Conservation (phyloP, 176 grass and related monocot species). For the Cymbopogon citratus region DNA sequence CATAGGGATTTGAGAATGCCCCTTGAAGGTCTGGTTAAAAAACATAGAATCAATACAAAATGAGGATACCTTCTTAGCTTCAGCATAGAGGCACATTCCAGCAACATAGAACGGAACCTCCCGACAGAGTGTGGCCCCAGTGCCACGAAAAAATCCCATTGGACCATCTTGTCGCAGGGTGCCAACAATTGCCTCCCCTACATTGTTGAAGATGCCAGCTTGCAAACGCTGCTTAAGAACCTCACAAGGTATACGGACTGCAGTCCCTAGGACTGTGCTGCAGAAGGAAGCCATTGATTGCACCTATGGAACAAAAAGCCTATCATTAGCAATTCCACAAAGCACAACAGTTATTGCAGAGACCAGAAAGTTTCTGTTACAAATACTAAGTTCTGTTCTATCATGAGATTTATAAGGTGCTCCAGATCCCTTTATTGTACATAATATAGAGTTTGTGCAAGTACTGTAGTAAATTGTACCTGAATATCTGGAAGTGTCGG, state of each 20-base stretch:
- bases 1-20: background rate
- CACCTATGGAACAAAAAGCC: conserved; percentile 39
- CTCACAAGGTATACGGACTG: conserved; percentile 87
- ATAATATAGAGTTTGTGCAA: background rate
- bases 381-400: background rate
- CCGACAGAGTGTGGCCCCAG: conserved; percentile 87
- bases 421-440: background rate
- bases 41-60: background rate
- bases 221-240: conserved; percentile 92
- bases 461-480: conserved; percentile 33
- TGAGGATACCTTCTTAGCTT: conserved; percentile 80
- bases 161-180: conserved; percentile 68
- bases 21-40: background rate
- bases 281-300: conserved; percentile 95
- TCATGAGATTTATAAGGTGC: background rate
- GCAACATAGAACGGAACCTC: conserved; percentile 99
- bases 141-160: conserved; percentile 90
- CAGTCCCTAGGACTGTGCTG: conserved; percentile 90
- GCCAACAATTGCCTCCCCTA: conserved; percentile 93
- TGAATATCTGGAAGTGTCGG: conserved; percentile 87
- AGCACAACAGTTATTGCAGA: background rate
- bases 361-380: background rate
- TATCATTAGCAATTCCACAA: background rate
- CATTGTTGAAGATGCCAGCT: conserved; percentile 86
- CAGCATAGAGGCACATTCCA: conserved; percentile 86